phyloP scores from a whole-genome alignment of 75 land plant genomes.

The Adiantum capillusveneris region DNA sequence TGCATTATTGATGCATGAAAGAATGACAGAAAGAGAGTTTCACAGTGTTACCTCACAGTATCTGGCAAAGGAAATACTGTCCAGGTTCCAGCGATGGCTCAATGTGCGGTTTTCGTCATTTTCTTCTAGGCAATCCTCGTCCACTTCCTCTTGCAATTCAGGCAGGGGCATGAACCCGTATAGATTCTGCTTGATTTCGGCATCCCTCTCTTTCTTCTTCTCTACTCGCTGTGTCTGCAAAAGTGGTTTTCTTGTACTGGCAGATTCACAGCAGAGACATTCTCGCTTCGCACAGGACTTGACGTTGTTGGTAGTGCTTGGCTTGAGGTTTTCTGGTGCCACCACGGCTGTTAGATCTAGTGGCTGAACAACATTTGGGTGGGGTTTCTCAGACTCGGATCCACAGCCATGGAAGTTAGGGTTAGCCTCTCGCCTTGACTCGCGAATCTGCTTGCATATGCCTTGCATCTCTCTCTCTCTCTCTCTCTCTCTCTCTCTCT shows the following conservation, averaged over 20 bases:
- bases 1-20: too few relatives aligned
- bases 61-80: background rate
- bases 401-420: too few relatives aligned
- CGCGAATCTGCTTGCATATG: too few relatives aligned
- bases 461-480: too few relatives aligned
- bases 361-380: too few relatives aligned
- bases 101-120: background rate
- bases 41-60: constrained; percentile 2
- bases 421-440: too few relatives aligned
- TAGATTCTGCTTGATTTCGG: too few relatives aligned
- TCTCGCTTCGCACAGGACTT: constrained; percentile 2
- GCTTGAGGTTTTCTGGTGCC: too few relatives aligned
- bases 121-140: background rate
- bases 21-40: too few relatives aligned
- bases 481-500: too few relatives aligned
- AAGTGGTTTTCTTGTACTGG: background rate
- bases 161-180: background rate
- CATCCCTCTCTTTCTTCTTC: background rate
- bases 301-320: background rate
- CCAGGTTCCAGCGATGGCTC: constrained; percentile 4
- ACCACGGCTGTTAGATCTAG: too few relatives aligned
- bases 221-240: background rate
- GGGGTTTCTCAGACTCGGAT: too few relatives aligned
- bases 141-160: background rate
- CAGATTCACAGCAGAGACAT: background rate